A percentile compares a stretch with the other conserved stretches of the same genome.
These are phyloP conservation scores for Ganoderma multipileum DNA, from an alignment of 1,284 basidiomycete species.

Conservation along the genomic window DNA sequence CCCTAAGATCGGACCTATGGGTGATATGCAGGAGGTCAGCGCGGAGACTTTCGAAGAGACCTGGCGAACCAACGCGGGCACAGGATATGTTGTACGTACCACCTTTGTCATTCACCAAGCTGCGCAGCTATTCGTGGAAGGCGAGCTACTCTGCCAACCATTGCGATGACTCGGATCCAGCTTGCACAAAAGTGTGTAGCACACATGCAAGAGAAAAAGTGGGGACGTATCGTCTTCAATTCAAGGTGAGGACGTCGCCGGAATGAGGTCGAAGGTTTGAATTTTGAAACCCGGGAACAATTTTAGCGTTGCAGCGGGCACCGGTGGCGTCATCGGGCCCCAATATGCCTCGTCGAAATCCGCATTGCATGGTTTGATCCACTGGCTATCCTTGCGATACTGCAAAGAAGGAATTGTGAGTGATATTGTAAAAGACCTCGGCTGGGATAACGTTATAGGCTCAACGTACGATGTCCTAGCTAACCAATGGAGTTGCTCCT, in stretches of 20 bases:
- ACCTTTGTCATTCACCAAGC: not conserved
- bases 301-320: slow-evolving; percentile 46
- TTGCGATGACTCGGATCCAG: slow-evolving; percentile 35
- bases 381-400: slow-evolving; percentile 60
- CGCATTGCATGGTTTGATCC: slow-evolving; percentile 59
- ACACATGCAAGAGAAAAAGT: slow-evolving; percentile 56
- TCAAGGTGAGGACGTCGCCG: slow-evolving; percentile 46
- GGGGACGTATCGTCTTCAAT: slow-evolving; percentile 57
- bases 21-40: slow-evolving; percentile 52
- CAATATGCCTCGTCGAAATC: slow-evolving; percentile 65
- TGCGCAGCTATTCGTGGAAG: not conserved
- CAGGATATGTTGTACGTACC: slow-evolving; percentile 48
- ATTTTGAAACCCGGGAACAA: not conserved
- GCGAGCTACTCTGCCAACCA: not conserved
- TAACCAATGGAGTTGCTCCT: slow-evolving; percentile 60
- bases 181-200: slow-evolving; percentile 58
- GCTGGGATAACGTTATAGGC: too few species aligned
- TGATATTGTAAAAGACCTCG: not conserved
- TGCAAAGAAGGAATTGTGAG: slow-evolving; percentile 59
- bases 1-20: slow-evolving; percentile 51
- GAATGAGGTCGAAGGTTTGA: not conserved
- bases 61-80: slow-evolving; percentile 57
- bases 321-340: slow-evolving; percentile 60
- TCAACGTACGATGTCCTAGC: slow-evolving; percentile 38
- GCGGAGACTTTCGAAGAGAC: slow-evolving; percentile 54